Percentiles rank a stretch among this genome's conserved stretches.
Conservation (phyloP, 345 rosid species). For the Conringia planisiliqua region DNA sequence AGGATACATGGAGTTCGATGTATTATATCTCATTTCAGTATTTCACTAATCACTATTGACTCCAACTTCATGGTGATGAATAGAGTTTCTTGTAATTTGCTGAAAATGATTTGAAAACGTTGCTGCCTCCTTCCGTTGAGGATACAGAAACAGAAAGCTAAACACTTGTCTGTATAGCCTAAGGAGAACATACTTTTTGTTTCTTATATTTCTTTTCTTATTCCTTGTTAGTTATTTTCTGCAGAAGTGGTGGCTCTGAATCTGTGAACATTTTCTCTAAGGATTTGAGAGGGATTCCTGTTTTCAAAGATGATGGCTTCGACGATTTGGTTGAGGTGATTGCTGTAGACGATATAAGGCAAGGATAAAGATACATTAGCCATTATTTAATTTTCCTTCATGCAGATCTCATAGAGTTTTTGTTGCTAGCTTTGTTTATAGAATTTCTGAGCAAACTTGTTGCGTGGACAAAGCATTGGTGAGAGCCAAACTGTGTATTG, state of each 20-base stretch:
- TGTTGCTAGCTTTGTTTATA: constrained; percentile 7
- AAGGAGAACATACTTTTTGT: neutral
- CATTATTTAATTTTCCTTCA: neutral
- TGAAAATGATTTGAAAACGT: neutral
- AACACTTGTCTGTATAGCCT: neutral
- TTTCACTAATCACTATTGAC: neutral
- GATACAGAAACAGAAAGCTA: neutral
- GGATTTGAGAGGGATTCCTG: constrained; percentile 48
- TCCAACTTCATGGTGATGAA: neutral
- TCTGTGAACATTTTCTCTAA: constrained; percentile 42
- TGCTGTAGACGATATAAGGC: constrained; percentile 49
- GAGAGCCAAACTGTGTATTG: constrained; percentile 28
- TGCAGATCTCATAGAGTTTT: constrained; percentile 8
- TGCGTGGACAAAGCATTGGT: constrained; percentile 16
- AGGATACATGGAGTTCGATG: neutral
- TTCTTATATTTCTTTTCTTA: constrained; percentile 1
- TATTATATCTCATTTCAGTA: neutral
- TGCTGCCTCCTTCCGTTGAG: neutral
- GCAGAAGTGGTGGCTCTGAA: constrained; percentile 50
- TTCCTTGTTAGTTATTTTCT: constrained; percentile 14
- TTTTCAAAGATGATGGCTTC: constrained; percentile 45
- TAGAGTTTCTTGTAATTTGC: neutral
- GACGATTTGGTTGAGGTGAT: constrained; percentile 48
- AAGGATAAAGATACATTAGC: constrained; percentile 10
- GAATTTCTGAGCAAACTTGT: constrained; percentile 16